Conservation (phyloP, 176 grass and related monocot genomes). For the Puya raimondii region DNA sequence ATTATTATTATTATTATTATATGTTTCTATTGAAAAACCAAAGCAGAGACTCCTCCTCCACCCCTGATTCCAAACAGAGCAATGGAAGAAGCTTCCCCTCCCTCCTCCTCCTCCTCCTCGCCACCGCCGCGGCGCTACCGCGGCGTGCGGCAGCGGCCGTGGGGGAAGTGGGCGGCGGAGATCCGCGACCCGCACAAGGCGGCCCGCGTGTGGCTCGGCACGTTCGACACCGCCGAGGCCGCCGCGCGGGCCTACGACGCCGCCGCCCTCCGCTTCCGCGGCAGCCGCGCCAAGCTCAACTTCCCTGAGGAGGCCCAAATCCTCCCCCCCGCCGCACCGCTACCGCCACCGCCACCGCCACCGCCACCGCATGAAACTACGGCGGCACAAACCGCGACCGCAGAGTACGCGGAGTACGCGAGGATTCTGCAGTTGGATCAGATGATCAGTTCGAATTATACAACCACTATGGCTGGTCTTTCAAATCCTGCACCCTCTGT, state of each 20-base stretch:
- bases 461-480: too few relatives aligned
- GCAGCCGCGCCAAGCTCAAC: conserved; percentile 93
- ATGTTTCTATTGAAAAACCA: not conserved
- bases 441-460: too few relatives aligned
- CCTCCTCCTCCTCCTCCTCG: conserved; percentile 13
- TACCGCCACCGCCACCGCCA: not conserved
- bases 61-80: not conserved
- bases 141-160: conserved; percentile 90
- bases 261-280: conserved; percentile 86
- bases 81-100: conserved; percentile 48
- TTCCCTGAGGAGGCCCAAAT: conserved; percentile 87
- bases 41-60: conserved; percentile 16
- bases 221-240: conserved; percentile 92
- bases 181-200: conserved; percentile 97
- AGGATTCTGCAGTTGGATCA: too few relatives aligned
- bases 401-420: too few relatives aligned
- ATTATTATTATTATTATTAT: too few relatives aligned
- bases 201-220: conserved; percentile 95
- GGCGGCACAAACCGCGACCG: too few relatives aligned
- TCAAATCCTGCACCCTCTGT: not conserved
- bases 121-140: conserved; percentile 45
- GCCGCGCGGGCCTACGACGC: conserved; percentile 92
- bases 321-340: conserved; percentile 17
- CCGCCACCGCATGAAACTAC: too few relatives aligned
- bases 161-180: conserved; percentile 99